A percentile compares a stretch with the other conserved stretches of the same genome.
Evolutionary conservation across 192 early-diverging fungal genomes (phyloP).

Genomic region (Powellomyces hirtus): DNA sequence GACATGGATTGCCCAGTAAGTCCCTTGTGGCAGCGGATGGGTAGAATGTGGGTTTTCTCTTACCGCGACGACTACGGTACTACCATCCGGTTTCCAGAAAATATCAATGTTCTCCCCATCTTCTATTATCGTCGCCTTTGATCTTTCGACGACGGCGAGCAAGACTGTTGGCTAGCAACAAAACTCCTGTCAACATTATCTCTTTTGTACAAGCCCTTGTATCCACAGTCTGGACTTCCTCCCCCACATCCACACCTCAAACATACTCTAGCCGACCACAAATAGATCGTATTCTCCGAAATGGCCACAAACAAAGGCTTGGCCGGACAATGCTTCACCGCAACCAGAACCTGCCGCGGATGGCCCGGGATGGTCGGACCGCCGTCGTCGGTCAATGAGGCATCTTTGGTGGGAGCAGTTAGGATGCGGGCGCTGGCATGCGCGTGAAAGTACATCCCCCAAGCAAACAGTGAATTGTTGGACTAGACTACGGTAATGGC

Average conservation of each 20-base stretch:
- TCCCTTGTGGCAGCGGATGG: neutral
- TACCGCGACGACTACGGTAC: constrained; percentile 66
- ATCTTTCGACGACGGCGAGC: constrained; percentile 61
- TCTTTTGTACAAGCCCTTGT: too few species aligned
- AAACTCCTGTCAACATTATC: too few species aligned
- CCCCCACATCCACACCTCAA: too few species aligned
- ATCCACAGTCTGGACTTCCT: too few species aligned
- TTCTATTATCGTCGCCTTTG: constrained; percentile 61
- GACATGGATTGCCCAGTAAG: neutral
- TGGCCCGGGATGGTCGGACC: neutral
- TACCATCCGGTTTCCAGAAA: constrained; percentile 73
- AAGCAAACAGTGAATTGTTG: neutral
- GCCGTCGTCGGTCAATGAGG: neutral
- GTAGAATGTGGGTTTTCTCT: neutral
- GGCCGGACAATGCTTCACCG: constrained; percentile 14
- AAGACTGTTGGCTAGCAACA: constrained; percentile 63
- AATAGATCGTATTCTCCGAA: constrained; percentile 56
- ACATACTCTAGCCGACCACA: constrained; percentile 67
- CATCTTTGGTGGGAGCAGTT: neutral
- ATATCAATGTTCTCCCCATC: constrained; percentile 71
- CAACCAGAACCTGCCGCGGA: neutral
- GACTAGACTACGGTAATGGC: too few species aligned
- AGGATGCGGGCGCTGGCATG: constrained; percentile 9
- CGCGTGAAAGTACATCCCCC: constrained; percentile 16
- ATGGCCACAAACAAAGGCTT: constrained; percentile 52